Base-by-base conservation (phyloP, 768 basidiomycete genomes). In the Leccinum uliginosum region DNA sequence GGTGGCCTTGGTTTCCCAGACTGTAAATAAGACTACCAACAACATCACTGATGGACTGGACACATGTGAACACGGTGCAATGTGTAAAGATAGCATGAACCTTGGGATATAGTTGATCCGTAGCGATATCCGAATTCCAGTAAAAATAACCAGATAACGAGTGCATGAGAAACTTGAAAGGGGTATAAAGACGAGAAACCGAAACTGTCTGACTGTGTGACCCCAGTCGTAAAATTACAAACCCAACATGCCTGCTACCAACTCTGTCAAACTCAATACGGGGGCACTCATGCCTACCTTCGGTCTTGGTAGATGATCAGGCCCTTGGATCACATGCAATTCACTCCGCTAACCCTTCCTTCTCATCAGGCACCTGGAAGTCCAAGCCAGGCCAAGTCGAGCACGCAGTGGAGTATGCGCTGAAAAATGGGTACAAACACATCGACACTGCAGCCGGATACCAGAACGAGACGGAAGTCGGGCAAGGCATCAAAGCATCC, bases 401-500 rank as follows among this genome's bases (percentile, higher is more conserved):
- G 62, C 72, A 81, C 40, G 91, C 92, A 21, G 91, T 94, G 53
- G 80, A 84, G 62, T 76, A 75, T 62, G 91, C 92, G 1, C 74
- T 95, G 61, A 84, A 78, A 66, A 74, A 76, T 45, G 93, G 91
- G 3, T 94, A 93, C 77, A 82, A 64, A 69, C 85, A 79, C 66
- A 83, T 86, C 67, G 87, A 86, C 68, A 89, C 85, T 54, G 88
- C 87, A 10, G 74, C 83, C 21, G 85, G 76, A 6, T 89, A 89
- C 69, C 73, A 73, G 51, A 93, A 93, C 67, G 89, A 94, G 72
- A 74, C 76, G 34, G 89, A 91, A 71, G 93, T 95, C 45, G 93
- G 92, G 14, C 65, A 83, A 53, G 93, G 92, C 29, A 86, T 94
- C 74, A 84, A 66, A 50, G 76, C 78, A 12, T 87, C 86, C 23